Evolutionary conservation across 2,329 filamentous ascomycete species (phyloP), one percentile per base, ranked within the genome.

Genomic region (Calonectria honghensis): DNA sequence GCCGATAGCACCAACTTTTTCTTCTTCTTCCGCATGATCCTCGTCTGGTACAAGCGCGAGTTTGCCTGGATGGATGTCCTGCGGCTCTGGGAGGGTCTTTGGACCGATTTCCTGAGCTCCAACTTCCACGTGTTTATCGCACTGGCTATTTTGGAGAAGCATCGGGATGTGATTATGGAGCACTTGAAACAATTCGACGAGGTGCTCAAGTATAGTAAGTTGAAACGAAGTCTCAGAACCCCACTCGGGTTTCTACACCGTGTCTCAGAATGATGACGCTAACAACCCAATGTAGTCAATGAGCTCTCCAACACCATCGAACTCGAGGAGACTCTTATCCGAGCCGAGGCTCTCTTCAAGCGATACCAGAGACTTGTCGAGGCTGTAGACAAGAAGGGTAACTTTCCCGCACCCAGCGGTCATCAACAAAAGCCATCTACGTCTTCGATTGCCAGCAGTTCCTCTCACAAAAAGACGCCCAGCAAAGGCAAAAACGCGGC

Each of bases 1-100:
- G 95, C 96, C 27, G 97, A 99, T 81, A 97, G 94, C 81, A 99
- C 97, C 31, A 99, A 99, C 84, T 99, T 99, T 86, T 99, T 99
- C 86, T 99, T 99, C 88, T 98, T 99, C 89, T 99, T 98, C 91
- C 94, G 97, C 74, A 98, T 98, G 97, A 89, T 99, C 41, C 89
- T 99, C 1, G 97, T 99, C 13, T 99, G 97, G 97, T 99, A 97
- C 85, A 99, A 99, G 88, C 94, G 97, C 63, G 97, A 99, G 85
- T 99, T 99, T 81, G 91, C 92, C 78, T 99, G 96, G 95, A 84
- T 90, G 63, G 96, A 98, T 81, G 92, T 98, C 14, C 87, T 98
- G 41, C 91, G 94, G 24, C 87, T 99, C 5, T 99, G 97, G 97
- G 97, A 99, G 85, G 90, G 91, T 0, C 87, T 98, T 3, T 99